Evolutionary conservation across 306 rosid species (phyloP), one percentile per base, ranked within the genome.

Genomic region (Hylodesmum podocarpum): DNA sequence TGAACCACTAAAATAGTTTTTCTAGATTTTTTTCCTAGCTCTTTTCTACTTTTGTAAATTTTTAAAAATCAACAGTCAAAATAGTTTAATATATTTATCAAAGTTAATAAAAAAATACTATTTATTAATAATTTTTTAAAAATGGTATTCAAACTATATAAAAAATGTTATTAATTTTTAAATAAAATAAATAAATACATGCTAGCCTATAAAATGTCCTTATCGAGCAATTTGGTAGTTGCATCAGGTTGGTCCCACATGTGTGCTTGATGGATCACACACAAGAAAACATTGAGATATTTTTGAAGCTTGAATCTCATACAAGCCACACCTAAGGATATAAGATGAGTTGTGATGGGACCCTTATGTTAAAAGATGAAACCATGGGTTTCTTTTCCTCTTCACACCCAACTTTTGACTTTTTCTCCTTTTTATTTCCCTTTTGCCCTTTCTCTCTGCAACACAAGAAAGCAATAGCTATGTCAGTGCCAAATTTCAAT

Each of bases 331-430:
- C 47, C 47, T 80, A 8, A 5, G 3, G 57, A 50, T 50, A 50
- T 28, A 13, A 25, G 4, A 27, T 13, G 86, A 83, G 89, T 63
- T 80, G 83, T n/a, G 57, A 74, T 82, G 82, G 91, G 91, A 75
- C 87, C 95, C 87, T n/a, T 80, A 61, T 51, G 53, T 78, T 55
- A 64, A 68, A 73, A 73, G 65, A 79, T 83, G 87, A 84, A 87
- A 76, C 49, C 36, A 43, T 66, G 44, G 66, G 44, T 51, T 77
- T 75, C 44, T 66, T 16, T 66, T 63, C 72, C 51, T 78, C 83
- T 84, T 81, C 86, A 71, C 87, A 31, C 77, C 78, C 82, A 41
- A 77, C 84, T 72, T 78, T 85, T 80, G 72, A 34, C 71, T 75
- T 76, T 80, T 34, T 58, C 27, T 64, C 65, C 71, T 85, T 85